Evolutionary conservation across 2,329 filamentous ascomycete species (phyloP).

Genomic region (Parasarocladium wereldwijsianum): DNA sequence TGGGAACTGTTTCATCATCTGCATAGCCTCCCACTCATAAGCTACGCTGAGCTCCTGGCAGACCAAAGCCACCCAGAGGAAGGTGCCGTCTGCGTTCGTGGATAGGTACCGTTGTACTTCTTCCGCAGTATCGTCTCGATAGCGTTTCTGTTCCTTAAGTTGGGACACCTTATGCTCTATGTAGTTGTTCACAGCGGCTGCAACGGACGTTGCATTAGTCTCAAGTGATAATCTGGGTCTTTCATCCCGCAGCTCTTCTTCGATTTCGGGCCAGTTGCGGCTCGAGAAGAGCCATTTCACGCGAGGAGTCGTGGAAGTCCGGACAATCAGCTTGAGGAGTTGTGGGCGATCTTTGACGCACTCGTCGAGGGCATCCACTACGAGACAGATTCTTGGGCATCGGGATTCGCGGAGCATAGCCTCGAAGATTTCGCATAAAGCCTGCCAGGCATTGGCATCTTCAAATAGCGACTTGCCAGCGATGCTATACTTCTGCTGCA

Average conservation of each 20-base stretch:
- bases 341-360: slow-evolving; percentile 16
- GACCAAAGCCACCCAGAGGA: slow-evolving; percentile 13
- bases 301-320: slow-evolving; percentile 9
- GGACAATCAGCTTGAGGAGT: slow-evolving; percentile 21
- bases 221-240: slow-evolving; percentile 19
- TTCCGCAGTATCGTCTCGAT: slow-evolving; percentile 5
- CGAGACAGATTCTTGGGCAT: too few relatives aligned
- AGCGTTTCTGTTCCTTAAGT: slow-evolving; percentile 10
- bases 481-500: slow-evolving; percentile 14
- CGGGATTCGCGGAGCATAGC: not conserved
- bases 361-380: slow-evolving; percentile 34
- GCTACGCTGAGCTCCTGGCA: slow-evolving; percentile 8
- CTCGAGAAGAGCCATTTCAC: slow-evolving; percentile 28
- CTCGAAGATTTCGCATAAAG: slow-evolving; percentile 21
- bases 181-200: slow-evolving; percentile 20
- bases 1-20: slow-evolving; percentile 14
- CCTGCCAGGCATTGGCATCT: slow-evolving; percentile 19
- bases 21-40: not conserved
- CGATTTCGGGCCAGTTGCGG: slow-evolving; percentile 19
- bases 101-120: slow-evolving; percentile 9
- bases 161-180: slow-evolving; percentile 18
- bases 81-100: slow-evolving; percentile 20
- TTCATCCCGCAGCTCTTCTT: slow-evolving; percentile 12
- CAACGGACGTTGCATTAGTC: slow-evolving; percentile 19
- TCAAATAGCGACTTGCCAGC: slow-evolving; percentile 22